These are phyloP conservation scores for Boletus subcaerulescens DNA, from an alignment of 768 basidiomycete genomes.

Conservation along the genomic window DNA sequence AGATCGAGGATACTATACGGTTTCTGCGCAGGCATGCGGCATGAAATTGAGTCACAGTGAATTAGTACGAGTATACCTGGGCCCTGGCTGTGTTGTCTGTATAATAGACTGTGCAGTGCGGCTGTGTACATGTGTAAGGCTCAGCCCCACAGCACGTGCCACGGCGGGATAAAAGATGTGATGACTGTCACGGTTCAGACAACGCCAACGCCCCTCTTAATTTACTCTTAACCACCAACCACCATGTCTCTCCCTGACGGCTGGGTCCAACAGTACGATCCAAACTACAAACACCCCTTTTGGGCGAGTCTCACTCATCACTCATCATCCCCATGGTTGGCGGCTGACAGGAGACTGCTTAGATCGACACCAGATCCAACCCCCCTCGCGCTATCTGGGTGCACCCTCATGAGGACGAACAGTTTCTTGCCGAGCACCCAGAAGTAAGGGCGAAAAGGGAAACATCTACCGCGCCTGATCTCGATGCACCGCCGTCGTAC, in stretches of 20 bases:
- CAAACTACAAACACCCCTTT: constrained; percentile 41
- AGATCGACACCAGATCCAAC: constrained; percentile 62
- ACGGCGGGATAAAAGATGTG: too few species aligned
- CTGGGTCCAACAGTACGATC: constrained; percentile 53
- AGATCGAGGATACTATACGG: constrained; percentile 49
- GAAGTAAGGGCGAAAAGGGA: constrained; percentile 40
- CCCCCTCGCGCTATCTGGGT: constrained; percentile 71
- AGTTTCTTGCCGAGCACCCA: constrained; percentile 56
- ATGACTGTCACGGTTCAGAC: neutral
- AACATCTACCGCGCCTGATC: neutral
- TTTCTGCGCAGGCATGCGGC: constrained; percentile 29
- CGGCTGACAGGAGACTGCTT: neutral
- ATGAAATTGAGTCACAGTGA: neutral
- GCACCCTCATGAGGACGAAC: constrained; percentile 69
- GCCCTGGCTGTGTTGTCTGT: too few species aligned
- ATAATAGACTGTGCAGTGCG: neutral
- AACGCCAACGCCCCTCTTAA: neutral
- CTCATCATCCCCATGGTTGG: too few species aligned
- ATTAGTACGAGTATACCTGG: constrained; percentile 1
- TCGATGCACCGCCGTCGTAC: constrained; percentile 28
- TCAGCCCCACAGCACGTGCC: constrained; percentile 15
- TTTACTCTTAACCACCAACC: too few species aligned
- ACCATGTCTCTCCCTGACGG: constrained; percentile 48
- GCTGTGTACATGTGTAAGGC: constrained; percentile 13
- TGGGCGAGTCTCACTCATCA: constrained; percentile 46